Evolutionary conservation across 805 yeast species (phyloP), one percentile per base, ranked within the genome.

Genomic region (Candida michaelii): DNA sequence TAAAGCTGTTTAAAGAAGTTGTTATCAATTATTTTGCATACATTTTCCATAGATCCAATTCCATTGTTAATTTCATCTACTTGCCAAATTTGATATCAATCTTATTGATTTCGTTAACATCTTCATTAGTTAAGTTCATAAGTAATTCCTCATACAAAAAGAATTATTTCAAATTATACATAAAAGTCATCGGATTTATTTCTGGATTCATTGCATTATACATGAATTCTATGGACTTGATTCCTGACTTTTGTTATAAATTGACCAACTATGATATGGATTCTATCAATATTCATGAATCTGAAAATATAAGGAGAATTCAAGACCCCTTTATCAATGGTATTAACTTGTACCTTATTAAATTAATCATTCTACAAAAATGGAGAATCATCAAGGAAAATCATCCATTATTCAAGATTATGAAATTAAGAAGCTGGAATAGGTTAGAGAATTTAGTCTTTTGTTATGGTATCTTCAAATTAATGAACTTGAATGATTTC

Each of bases 301-400:
- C 36, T 8, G 44, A 29, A 3, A 47, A 48, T 37, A 48, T 58
- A 3, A 46, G 66, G n/a, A 21, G 42, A 14, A 52, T 68, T 19
- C 51, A 57, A 14, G 56, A 58, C 38, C 17, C 43, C 1, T 60
- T 63, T 40, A 45, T 64, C 43, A 54, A 66, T 29, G 59, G 49
- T 4, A 40, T 67, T 43, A 63, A 59, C 48, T 42, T 62, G 36
- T 68, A 69, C 47, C 51, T 69, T 24, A 47, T 63, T 33, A 54
- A 66, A 39, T 49, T 68, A 39, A 56, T 68, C 1, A 46, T 68
- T n/a, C 46, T 69, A 23, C 65, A 69, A 9, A 69, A 68, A 47
- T 69, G 75, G 75, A 56, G 75, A 30, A 66, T 65, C 25, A 43
- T 56, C 25, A 69, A 68, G 50, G 71, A 65, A 16, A 62, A 64